These are phyloP conservation scores for Epicoccum sorghinum DNA, from an alignment of 2,329 filamentous ascomycete genomes.

Conservation along the genomic window DNA sequence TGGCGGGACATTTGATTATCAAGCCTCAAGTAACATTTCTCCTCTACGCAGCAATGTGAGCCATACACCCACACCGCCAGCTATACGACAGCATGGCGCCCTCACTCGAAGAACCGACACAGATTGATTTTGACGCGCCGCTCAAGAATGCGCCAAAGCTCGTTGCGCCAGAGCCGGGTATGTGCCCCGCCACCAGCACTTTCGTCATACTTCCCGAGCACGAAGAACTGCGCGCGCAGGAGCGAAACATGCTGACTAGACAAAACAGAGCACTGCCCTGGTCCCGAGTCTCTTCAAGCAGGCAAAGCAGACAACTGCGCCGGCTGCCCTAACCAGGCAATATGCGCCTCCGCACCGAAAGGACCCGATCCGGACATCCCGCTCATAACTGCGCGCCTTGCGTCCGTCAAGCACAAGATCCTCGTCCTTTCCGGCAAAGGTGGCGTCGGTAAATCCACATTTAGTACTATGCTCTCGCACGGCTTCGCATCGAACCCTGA, in stretches of 20 bases:
- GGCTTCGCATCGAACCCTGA: constrained; percentile 84
- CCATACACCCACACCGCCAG: constrained; percentile 12
- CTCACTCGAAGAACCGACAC: constrained; percentile 71
- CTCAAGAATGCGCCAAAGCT: constrained; percentile 81
- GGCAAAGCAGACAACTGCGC: constrained; percentile 80
- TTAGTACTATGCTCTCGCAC: constrained; percentile 85
- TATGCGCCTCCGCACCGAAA: constrained; percentile 93
- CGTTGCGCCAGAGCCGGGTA: constrained; percentile 86
- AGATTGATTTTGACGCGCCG: constrained; percentile 76
- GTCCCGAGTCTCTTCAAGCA: constrained; percentile 76
- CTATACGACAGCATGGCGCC: constrained; percentile 69
- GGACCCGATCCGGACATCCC: constrained; percentile 94
- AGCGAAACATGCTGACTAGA: constrained; percentile 43
- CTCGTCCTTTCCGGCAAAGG: constrained; percentile 93
- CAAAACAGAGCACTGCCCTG: constrained; percentile 81
- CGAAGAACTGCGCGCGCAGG: background rate
- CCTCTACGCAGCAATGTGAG: constrained; percentile 30
- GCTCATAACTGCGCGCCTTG: constrained; percentile 81
- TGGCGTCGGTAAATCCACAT: constrained; percentile 95
- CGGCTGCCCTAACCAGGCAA: constrained; percentile 93
- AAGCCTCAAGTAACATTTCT: constrained; percentile 31
- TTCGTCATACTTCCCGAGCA: constrained; percentile 58
- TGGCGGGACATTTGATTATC: constrained; percentile 38
- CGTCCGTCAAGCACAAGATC: constrained; percentile 86
- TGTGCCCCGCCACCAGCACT: constrained; percentile 25